These are phyloP conservation scores for Purpureocillium takamizusanense DNA, from an alignment of 2,329 filamentous ascomycete species.

Conservation along the genomic window DNA sequence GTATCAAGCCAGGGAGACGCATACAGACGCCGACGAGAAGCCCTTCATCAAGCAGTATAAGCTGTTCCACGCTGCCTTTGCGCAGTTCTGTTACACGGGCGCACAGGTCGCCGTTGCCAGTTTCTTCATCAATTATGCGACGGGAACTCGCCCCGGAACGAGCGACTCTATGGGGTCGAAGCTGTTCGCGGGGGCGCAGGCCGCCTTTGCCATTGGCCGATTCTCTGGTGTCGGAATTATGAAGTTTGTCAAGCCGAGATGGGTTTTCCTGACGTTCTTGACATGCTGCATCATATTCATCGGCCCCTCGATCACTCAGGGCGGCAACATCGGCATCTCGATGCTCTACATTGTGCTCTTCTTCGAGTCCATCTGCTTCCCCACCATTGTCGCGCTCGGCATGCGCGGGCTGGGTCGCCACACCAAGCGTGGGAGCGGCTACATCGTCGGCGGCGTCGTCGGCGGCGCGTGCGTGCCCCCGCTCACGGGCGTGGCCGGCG, in stretches of 20 bases:
- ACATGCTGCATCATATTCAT: constrained; percentile 56
- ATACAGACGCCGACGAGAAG: constrained; percentile 46
- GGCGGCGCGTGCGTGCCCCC: constrained; percentile 70
- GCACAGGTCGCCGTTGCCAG: constrained; percentile 57
- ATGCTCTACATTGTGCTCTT: constrained; percentile 66
- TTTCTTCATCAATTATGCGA: constrained; percentile 69
- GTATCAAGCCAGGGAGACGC: constrained; percentile 45
- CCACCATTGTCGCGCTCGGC: constrained; percentile 69
- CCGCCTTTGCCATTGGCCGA: constrained; percentile 61
- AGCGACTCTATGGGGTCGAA: constrained; percentile 46
- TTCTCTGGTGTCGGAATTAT: constrained; percentile 61
- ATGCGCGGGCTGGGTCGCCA: constrained; percentile 69
- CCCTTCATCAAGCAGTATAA: constrained; percentile 63
- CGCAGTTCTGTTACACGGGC: constrained; percentile 73
- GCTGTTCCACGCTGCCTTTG: constrained; percentile 65
- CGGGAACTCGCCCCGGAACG: constrained; percentile 47
- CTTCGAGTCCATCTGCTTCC: constrained; percentile 75
- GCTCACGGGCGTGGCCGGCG: constrained; percentile 59
- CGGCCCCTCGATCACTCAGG: constrained; percentile 35
- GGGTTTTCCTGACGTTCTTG: constrained; percentile 59
- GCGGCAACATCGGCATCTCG: constrained; percentile 38
- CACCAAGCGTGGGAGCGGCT: constrained; percentile 67
- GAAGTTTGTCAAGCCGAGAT: constrained; percentile 56
- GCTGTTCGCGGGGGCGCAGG: constrained; percentile 67
- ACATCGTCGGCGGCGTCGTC: constrained; percentile 57